These are phyloP conservation scores for Termitomyces sp. DNA, from an alignment of 768 basidiomycete genomes.

Conservation along the genomic window DNA sequence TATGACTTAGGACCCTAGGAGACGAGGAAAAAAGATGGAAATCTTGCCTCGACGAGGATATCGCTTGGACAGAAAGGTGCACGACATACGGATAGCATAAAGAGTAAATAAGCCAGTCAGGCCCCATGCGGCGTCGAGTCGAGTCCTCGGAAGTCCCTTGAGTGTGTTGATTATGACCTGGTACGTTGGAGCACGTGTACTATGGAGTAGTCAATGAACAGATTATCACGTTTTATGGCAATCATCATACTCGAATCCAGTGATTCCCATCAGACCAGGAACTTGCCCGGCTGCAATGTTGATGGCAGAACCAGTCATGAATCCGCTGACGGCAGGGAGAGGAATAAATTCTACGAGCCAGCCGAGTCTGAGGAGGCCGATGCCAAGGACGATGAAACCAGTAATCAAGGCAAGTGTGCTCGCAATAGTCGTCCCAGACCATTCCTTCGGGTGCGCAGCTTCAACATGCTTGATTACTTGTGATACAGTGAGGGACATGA, in stretches of 20 bases:
- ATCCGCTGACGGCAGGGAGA: slow-evolving; percentile 75
- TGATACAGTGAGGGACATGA: slow-evolving; percentile 89
- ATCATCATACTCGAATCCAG: slow-evolving; percentile 65
- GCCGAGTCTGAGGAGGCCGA: slow-evolving; percentile 85
- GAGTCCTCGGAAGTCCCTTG: slow-evolving; percentile 68
- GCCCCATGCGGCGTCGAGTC: slow-evolving; percentile 87
- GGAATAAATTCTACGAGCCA: slow-evolving; percentile 97
- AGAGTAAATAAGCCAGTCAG: slow-evolving; percentile 65
- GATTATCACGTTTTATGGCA: not conserved
- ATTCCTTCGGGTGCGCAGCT: slow-evolving; percentile 45
- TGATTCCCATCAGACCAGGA: slow-evolving; percentile 84
- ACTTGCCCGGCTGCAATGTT: slow-evolving; percentile 86
- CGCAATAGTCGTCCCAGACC: slow-evolving; percentile 70
- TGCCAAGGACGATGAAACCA: slow-evolving; percentile 86
- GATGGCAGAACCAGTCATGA: slow-evolving; percentile 98
- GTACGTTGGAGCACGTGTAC: slow-evolving; percentile 83
- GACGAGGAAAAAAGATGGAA: not conserved
- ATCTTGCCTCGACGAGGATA: slow-evolving; percentile 58
- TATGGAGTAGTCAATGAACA: slow-evolving; percentile 20
- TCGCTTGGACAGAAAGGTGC: slow-evolving; percentile 42
- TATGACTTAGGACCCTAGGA: not conserved
- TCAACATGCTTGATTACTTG: slow-evolving; percentile 73
- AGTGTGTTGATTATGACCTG: slow-evolving; percentile 89
- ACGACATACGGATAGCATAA: slow-evolving; percentile 60
- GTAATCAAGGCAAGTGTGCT: slow-evolving; percentile 79